Evolutionary conservation across 495 filamentous ascomycete genomes (phyloP).

Genomic region (Penicillium cinerascens): DNA sequence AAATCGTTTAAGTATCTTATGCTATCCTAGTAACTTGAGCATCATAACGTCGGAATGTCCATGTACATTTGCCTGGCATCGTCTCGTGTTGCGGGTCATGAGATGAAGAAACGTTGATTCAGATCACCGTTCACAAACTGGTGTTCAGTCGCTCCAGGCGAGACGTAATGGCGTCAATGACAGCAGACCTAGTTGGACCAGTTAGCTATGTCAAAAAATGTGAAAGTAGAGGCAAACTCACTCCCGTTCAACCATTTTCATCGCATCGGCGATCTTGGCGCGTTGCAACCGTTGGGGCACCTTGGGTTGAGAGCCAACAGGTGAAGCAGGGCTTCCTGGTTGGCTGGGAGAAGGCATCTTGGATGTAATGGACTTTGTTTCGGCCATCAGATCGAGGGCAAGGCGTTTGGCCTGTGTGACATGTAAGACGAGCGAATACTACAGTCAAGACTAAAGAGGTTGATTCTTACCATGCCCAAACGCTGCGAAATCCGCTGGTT

Average conservation of each 20-base stretch:
- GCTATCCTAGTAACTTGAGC: too few species aligned
- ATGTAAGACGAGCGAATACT: slow-evolving; percentile 13
- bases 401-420: slow-evolving; percentile 41
- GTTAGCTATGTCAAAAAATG: slow-evolving; percentile 7
- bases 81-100: background rate
- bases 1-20: background rate
- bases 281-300: slow-evolving; percentile 67
- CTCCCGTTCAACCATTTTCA: slow-evolving; percentile 69
- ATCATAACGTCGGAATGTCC: background rate
- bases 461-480: slow-evolving; percentile 34
- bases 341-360: slow-evolving; percentile 27
- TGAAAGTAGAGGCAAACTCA: slow-evolving; percentile 20
- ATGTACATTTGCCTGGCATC: background rate
- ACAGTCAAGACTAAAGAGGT: slow-evolving; percentile 11
- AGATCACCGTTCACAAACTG: slow-evolving; percentile 14
- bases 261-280: slow-evolving; percentile 65
- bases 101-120: background rate
- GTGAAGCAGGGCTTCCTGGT: slow-evolving; percentile 29
- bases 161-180: slow-evolving; percentile 39
- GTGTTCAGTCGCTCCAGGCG: slow-evolving; percentile 40
- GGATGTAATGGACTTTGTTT: slow-evolving; percentile 38
- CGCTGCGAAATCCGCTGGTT: slow-evolving; percentile 30
- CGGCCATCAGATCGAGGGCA: slow-evolving; percentile 50
- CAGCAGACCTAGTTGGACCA: slow-evolving; percentile 27
- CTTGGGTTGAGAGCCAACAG: slow-evolving; percentile 33